Evolutionary conservation across 345 rosid species (phyloP).

Genomic region (Arabidopsis suecica): DNA sequence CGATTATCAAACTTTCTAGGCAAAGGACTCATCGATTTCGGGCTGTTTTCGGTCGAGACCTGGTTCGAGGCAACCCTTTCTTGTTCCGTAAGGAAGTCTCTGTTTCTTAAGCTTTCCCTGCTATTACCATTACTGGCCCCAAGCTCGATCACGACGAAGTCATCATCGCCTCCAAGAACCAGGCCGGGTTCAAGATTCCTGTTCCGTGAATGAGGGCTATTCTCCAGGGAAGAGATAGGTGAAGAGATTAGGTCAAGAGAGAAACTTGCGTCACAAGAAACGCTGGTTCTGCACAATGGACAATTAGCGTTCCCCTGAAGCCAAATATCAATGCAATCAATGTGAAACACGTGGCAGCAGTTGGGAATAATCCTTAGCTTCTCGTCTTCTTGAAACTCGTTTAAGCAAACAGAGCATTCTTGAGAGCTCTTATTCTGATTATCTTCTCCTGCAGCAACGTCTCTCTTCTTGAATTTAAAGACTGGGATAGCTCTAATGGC

Average conservation of each 20-base stretch:
- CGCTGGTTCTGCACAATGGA: constrained; percentile 87
- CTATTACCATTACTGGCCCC: constrained; percentile 42
- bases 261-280: constrained; percentile 56
- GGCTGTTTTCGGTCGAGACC: constrained; percentile 19
- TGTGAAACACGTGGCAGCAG: constrained; percentile 87
- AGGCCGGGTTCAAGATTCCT: constrained; percentile 33
- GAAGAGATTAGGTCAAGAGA: constrained; percentile 51
- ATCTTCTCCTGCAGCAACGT: constrained; percentile 37
- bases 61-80: constrained; percentile 57
- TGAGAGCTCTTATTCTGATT: constrained; percentile 52
- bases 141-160: constrained; percentile 80
- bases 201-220: constrained; percentile 37
- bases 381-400: constrained; percentile 88
- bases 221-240: constrained; percentile 58
- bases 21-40: constrained; percentile 46
- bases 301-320: constrained; percentile 90
- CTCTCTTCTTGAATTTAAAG: constrained; percentile 66
- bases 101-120: constrained; percentile 39
- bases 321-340: constrained; percentile 94
- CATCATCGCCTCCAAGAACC: constrained; percentile 56
- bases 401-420: constrained; percentile 91
- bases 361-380: constrained; percentile 76
- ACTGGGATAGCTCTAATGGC: constrained; percentile 83
- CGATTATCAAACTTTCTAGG: constrained; percentile 52
- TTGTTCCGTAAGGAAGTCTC: constrained; percentile 49